phyloP scores from a whole-genome alignment of 1,139 yeast genomes.

The Sugiyamaella grinbergsii region DNA sequence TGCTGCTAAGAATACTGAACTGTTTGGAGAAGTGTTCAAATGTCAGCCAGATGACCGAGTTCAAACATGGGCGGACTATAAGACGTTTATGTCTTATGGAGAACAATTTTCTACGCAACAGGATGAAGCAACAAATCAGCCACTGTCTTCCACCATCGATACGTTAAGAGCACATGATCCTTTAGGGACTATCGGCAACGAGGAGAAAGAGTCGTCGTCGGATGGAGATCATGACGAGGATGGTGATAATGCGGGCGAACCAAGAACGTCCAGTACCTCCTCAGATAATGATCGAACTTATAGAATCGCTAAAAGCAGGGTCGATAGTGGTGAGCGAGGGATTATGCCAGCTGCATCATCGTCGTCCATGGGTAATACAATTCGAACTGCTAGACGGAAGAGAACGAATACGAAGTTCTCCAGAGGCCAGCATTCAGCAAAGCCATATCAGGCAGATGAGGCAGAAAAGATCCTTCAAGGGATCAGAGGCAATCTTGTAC shows the following conservation, averaged over 20 bases:
- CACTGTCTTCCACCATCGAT: constrained; percentile 25
- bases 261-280: constrained; percentile 9
- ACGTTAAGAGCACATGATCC: constrained; percentile 32
- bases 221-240: no score
- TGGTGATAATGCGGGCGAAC: constrained; percentile 15
- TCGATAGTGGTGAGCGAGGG: neutral
- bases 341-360: constrained; percentile 17
- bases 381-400: constrained; percentile 20
- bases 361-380: constrained; percentile 8
- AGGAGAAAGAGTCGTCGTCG: constrained; percentile 16
- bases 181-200: constrained; percentile 23
- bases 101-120: constrained; percentile 44
- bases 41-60: constrained; percentile 94
- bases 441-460: constrained; percentile 70
- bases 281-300: constrained; percentile 3
- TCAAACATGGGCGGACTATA: constrained; percentile 85
- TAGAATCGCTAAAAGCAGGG: neutral
- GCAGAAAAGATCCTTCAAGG: constrained; percentile 74
- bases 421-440: constrained; percentile 23
- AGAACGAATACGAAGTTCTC: constrained; percentile 3
- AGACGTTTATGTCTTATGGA: constrained; percentile 52
- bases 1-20: constrained; percentile 80
- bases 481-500: constrained; percentile 85
- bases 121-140: constrained; percentile 29
- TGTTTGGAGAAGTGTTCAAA: constrained; percentile 84